These are phyloP conservation scores for Calonectria pseudoreteaudii DNA, from an alignment of 2,329 filamentous ascomycete genomes.

Conservation along the genomic window DNA sequence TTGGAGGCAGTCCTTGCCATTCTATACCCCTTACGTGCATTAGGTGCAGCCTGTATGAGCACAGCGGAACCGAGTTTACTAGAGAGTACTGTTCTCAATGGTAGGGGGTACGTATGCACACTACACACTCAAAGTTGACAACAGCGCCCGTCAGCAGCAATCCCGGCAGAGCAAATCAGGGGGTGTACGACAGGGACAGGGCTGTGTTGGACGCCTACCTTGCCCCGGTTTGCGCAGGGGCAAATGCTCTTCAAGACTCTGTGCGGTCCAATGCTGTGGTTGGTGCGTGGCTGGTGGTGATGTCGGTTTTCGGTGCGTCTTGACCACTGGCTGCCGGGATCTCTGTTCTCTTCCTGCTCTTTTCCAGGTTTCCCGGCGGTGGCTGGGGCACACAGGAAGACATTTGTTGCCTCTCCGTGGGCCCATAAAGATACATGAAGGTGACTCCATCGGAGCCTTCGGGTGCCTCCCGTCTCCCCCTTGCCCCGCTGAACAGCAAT, in stretches of 20 bases:
- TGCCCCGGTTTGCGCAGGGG: constrained; percentile 13
- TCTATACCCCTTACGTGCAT: neutral
- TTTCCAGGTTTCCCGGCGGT: constrained; percentile 8
- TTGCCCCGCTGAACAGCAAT: constrained; percentile 8
- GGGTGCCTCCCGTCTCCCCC: constrained; percentile 17
- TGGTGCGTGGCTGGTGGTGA: constrained; percentile 6
- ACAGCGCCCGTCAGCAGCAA: constrained; percentile 20
- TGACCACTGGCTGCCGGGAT: constrained; percentile 8
- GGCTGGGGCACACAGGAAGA: constrained; percentile 12
- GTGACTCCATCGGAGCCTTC: constrained; percentile 13
- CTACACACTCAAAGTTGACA: constrained; percentile 17
- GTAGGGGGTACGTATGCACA: constrained; percentile 18
- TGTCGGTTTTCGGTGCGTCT: constrained; percentile 3
- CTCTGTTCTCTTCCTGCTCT: neutral
- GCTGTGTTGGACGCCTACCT: neutral
- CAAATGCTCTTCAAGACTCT: neutral
- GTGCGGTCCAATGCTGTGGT: constrained; percentile 2
- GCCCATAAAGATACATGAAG: constrained; percentile 7
- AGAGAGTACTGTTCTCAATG: neutral
- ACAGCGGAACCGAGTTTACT: neutral
- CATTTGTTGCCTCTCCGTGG: constrained; percentile 18
- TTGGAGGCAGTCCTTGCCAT: neutral
- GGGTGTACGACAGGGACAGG: constrained; percentile 9
- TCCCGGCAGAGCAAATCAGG: constrained; percentile 9
- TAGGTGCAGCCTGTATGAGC: neutral